Evolutionary conservation across 257 asterid genomes (phyloP), one percentile per base, ranked within the genome.

Genomic region (Penstemon eatonii): DNA sequence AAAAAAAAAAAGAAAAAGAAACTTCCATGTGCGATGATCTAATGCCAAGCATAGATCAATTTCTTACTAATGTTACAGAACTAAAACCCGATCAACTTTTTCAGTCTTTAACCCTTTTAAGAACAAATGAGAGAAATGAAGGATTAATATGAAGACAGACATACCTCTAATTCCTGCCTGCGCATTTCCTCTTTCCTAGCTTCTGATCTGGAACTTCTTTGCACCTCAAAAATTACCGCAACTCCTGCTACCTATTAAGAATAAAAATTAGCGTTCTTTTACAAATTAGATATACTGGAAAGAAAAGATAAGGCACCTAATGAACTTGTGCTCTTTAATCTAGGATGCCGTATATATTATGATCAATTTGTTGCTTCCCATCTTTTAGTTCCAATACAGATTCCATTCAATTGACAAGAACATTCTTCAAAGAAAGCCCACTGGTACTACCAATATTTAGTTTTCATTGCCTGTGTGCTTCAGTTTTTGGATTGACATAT

Each of bases 161-260:
- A 25, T 25, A 88, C 97, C 97, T 88, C 86, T 50, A 90, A 19
- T 71, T 88, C 95, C 54, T 76, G 86, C 75, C 60, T 82, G 19
- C 89, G 92, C 25, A 67, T 54, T 66, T 75, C 96, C 87, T 90
- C 97, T 82, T 90, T 90, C 81, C 87, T 82, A 76, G 97, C 95
- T 85, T 90, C 97, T 66, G 97, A 76, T 79, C 84, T 82, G 67
- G 97, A 74, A 75, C 76, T 87, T 75, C 95, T 83, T 86, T 90
- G 96, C 78, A 86, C 92, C 84, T 90, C 97, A 66, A 84, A 83
- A 55, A 85, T 75, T 49, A 90, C 83, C 63, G 86, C 92, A 62
- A 4, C 82, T 60, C 92, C 96, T 3, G 89, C 97, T 39, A 91
- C 97, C 97, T 90, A 66, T 68, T 61, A 51, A 47, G 62, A 76